Conservation (phyloP, 2,329 filamentous ascomycete genomes). For the Fusarium marasasianum region DNA sequence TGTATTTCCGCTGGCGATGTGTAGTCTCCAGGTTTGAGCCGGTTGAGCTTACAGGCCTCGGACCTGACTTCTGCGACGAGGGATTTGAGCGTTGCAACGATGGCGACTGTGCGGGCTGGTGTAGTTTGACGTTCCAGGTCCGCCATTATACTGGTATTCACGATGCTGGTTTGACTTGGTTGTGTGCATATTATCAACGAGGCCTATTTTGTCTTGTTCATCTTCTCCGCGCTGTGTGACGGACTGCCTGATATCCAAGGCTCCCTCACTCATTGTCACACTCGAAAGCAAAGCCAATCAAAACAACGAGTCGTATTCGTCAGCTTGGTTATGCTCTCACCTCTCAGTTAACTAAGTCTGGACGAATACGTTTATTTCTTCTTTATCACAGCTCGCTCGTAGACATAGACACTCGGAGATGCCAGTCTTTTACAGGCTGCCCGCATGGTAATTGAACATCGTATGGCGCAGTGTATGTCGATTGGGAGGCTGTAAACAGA, state of each 20-base stretch:
- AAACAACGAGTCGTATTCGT: neutral
- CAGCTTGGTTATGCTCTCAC: neutral
- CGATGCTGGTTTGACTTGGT: neutral
- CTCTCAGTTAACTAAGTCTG: too few species aligned
- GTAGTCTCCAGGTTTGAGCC: fast-evolving
- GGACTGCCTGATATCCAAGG: neutral
- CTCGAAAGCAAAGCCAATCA: neutral
- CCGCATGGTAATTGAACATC: too few species aligned
- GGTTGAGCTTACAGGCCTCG: neutral
- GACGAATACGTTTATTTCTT: too few species aligned
- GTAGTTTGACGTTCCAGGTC: neutral
- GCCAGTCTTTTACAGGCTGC: too few species aligned
- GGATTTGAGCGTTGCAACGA: neutral
- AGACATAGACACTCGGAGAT: too few species aligned
- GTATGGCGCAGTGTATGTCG: too few species aligned
- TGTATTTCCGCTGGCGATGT: neutral
- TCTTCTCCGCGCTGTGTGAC: neutral
- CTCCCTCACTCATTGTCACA: fast-evolving
- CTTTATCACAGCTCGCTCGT: too few species aligned
- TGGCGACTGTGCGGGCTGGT: neutral
- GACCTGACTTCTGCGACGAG: neutral
- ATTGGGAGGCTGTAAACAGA: too few species aligned
- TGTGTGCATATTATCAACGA: neutral
- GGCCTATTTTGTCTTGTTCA: neutral
- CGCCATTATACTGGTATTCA: fast-evolving